Evolutionary conservation across 2,329 filamentous ascomycete genomes (phyloP), one percentile per base, ranked within the genome.

Genomic region (Aspergillus fructus): DNA sequence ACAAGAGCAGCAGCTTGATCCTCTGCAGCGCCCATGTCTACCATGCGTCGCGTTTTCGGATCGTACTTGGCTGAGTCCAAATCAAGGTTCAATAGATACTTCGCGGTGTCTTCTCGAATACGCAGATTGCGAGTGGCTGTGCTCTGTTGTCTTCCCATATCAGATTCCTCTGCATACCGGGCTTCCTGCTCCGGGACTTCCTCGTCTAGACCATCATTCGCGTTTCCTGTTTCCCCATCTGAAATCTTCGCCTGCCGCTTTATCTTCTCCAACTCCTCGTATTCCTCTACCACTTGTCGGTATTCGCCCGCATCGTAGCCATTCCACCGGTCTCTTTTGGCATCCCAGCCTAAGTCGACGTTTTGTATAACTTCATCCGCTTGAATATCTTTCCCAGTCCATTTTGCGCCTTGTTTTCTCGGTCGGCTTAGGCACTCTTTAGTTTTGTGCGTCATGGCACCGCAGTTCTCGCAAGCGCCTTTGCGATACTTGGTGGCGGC

Each of bases 391-490:
- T 86, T 89, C 21, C 94, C 94, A 0, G 93, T 96, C 86, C 89
- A 97, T 71, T 89, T 92, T 11, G 94, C 94, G 61, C 94, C 93
- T 56, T 89, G 87, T 51, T 96, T 96, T 58, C 94, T 85, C 30
- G 93, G 94, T 53, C 94, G 85, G 68, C 89, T 91, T 50, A 99
- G 78, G 71, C 94, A 99, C 70, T 97, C 93, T 71, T 96, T 96
- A 52, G 87, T 89, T 77, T 96, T 96, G 78, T 99, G 94, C 63
- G 90, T 92, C 90, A 97, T 96, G 57, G 92, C 89, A 68, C 94
- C 94, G 78, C 94, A 99, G 77, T 99, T 99, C 76, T 97, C 93
- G 78, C 94, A 99, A 53, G 94, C 93, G 70, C 96, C 94, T 79
- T 97, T 99, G 64, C 96, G 90, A 73, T 90, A 99, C 72, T 97